These are phyloP conservation scores for Trichoderma koningiopsis DNA, from an alignment of 2,329 filamentous ascomycete genomes.

Conservation along the genomic window DNA sequence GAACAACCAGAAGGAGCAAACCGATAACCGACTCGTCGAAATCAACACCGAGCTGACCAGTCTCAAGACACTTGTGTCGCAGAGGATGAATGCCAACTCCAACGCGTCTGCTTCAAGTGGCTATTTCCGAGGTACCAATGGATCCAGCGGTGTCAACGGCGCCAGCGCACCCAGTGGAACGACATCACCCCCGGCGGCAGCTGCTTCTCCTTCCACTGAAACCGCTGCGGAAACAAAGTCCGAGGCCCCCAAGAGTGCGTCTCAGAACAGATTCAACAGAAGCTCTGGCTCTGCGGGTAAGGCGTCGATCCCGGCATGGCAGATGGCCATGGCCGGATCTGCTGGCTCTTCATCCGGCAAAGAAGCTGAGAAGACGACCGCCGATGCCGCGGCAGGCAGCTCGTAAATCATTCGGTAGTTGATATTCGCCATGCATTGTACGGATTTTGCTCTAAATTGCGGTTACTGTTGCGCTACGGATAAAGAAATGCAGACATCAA, in stretches of 20 bases:
- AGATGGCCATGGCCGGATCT: conserved; percentile 64
- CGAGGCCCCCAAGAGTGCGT: conserved; percentile 39
- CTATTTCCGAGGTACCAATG: conserved; percentile 33
- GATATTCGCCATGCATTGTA: conserved; percentile 13
- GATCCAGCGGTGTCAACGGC: conserved; percentile 1
- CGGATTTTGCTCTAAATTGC: conserved; percentile 9
- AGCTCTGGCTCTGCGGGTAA: conserved; percentile 48
- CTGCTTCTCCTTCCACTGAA: conserved; percentile 23
- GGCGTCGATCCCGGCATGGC: conserved; percentile 78
- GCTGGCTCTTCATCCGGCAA: conserved; percentile 12
- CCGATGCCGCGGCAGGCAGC: conserved; percentile 22
- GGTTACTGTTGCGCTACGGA: background rate
- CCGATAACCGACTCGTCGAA: conserved; percentile 79
- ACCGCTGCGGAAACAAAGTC: conserved; percentile 32
- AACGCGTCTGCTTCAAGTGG: conserved; percentile 31
- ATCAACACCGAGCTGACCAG: conserved; percentile 87
- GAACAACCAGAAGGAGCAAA: conserved; percentile 81
- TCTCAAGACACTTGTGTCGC: conserved; percentile 80
- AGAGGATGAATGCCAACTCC: conserved; percentile 54
- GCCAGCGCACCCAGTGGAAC: conserved; percentile 31
- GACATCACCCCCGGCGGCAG: conserved; percentile 27
- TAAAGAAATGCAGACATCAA: conserved; percentile 18
- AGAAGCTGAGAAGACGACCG: conserved; percentile 14
- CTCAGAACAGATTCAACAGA: conserved; percentile 36
- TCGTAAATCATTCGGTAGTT: conserved; percentile 14